Evolutionary conservation across 1,139 yeast genomes (phyloP).

Genomic region (Pichia sp.): DNA sequence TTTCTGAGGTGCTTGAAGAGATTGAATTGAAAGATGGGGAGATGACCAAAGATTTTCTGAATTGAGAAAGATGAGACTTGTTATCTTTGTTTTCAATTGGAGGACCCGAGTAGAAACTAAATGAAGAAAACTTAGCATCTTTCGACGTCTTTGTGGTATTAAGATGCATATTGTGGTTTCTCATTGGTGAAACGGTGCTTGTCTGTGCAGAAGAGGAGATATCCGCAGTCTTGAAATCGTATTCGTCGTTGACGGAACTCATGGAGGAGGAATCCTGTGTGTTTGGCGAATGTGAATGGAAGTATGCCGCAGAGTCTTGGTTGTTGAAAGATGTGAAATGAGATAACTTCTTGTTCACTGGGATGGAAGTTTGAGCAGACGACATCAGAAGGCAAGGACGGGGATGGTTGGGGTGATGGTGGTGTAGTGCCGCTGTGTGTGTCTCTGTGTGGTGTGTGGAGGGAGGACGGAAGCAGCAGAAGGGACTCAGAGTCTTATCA

Average conservation of each 20-base stretch:
- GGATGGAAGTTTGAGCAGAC: constrained; percentile 3
- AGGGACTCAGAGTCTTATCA: too few relatives aligned
- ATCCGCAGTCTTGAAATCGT: constrained; percentile 30
- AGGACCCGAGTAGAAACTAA: constrained; percentile 36
- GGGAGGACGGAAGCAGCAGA: too few relatives aligned
- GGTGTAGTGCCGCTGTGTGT: too few relatives aligned
- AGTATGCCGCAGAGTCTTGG: not conserved
- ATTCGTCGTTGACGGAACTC: constrained; percentile 32
- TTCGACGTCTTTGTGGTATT: not conserved
- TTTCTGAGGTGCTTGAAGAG: constrained; percentile 9
- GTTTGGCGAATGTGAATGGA: constrained; percentile 5
- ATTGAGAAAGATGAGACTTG: constrained; percentile 43
- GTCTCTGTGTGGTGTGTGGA: too few relatives aligned
- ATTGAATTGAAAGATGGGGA: constrained; percentile 42
- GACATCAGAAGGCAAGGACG: constrained; percentile 2
- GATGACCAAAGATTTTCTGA: constrained; percentile 47
- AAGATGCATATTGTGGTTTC: not conserved
- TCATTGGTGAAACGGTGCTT: constrained; percentile 29
- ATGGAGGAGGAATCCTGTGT: constrained; percentile 30
- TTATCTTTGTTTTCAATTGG: constrained; percentile 28
- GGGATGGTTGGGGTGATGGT: too few relatives aligned
- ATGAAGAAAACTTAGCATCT: constrained; percentile 21
- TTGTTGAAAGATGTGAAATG: not conserved
- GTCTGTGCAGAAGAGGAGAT: constrained; percentile 36
- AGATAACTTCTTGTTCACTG: constrained; percentile 3